These are phyloP conservation scores for Parsonsia alboflavescens DNA, from an alignment of 257 asterid genomes.

Conservation along the genomic window DNA sequence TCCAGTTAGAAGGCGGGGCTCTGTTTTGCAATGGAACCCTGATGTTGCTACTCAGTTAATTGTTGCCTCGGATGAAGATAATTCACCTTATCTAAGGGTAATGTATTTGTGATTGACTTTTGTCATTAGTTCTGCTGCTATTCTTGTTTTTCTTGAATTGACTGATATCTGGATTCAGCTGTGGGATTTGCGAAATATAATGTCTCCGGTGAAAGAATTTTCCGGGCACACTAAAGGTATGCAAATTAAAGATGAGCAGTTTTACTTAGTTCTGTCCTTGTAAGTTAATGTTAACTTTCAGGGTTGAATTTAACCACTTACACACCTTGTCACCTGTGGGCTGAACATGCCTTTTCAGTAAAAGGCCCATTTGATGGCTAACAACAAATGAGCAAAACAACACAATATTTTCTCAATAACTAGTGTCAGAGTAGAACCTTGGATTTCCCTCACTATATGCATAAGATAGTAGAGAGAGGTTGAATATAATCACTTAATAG, in stretches of 20 bases:
- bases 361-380: no score
- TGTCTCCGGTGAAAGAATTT: conserved; percentile 90
- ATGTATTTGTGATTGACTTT: conserved; percentile 14
- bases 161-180: conserved; percentile 47
- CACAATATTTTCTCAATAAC: no score
- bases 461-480: no score
- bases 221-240: conserved; percentile 94
- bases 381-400: no score
- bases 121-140: not conserved
- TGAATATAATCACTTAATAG: not conserved
- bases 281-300: no score
- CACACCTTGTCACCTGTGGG: no score
- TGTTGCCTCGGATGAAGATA: conserved; percentile 97
- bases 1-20: conserved; percentile 75
- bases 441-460: no score
- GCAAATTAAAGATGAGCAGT: conserved; percentile 7
- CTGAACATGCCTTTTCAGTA: no score
- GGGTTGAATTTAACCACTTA: no score
- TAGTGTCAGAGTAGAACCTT: no score
- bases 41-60: conserved; percentile 85
- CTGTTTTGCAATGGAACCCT: conserved; percentile 98
- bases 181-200: conserved; percentile 92
- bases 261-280: not conserved
- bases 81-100: conserved; percentile 85
- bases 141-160: conserved; percentile 17